These are phyloP conservation scores for Paralagenidium karlingii DNA, from an alignment of 352 stramenopile genomes.

Conservation along the genomic window DNA sequence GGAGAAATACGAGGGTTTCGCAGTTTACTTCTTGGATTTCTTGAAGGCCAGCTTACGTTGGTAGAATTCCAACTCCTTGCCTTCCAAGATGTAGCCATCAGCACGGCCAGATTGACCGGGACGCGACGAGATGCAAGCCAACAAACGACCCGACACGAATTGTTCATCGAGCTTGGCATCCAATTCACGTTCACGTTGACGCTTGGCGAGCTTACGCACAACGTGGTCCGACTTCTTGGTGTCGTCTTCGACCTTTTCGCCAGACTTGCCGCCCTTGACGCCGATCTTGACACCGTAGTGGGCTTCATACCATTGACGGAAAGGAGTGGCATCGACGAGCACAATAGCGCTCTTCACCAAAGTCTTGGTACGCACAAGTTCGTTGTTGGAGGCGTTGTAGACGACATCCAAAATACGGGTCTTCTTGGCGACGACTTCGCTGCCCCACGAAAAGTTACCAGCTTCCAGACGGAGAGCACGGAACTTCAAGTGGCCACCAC, in stretches of 20 bases:
- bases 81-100: constrained; percentile 99
- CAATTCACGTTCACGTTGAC: constrained; percentile 88
- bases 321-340: constrained; percentile 96
- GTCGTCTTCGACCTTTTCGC: constrained; percentile 71
- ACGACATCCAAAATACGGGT: constrained; percentile 98
- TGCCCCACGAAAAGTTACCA: constrained; percentile 99
- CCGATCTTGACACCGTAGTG: constrained; percentile 95
- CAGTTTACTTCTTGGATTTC: constrained; percentile 98
- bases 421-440: constrained; percentile 96
- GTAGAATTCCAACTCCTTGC: constrained; percentile 99
- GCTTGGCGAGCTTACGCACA: constrained; percentile 86
- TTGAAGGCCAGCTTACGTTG: constrained; percentile 97
- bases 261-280: constrained; percentile 46
- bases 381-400: constrained; percentile 99
- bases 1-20: no score
- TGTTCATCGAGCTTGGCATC: constrained; percentile 95
- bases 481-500: constrained; percentile 98
- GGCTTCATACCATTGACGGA: constrained; percentile 98
- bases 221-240: constrained; percentile 91
- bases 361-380: constrained; percentile 99
- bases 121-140: constrained; percentile 95
- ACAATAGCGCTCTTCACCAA: constrained; percentile 99
- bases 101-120: constrained; percentile 96
- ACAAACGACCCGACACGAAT: constrained; percentile 93
- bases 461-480: constrained; percentile 95